Conservation (phyloP, 1,139 yeast genomes). For the Saccharomyces hybrid region DNA sequence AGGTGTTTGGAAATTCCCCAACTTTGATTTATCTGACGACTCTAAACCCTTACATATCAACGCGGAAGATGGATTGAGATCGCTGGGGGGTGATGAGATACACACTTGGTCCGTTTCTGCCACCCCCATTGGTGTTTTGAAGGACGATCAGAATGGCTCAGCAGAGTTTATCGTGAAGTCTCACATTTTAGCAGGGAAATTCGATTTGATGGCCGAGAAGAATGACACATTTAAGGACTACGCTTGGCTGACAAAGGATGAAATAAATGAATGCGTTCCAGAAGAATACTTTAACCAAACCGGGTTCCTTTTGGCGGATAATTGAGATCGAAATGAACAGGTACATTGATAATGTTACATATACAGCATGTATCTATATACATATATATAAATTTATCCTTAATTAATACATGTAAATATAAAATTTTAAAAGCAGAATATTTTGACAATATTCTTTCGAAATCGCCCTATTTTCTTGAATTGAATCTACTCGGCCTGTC, state of each 20-base stretch:
- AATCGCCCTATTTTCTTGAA: not conserved
- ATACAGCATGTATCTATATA: not conserved
- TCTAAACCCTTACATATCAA: slow-evolving; percentile 55
- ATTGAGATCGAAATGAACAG: slow-evolving; percentile 5
- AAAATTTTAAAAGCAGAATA: not conserved
- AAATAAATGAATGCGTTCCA: slow-evolving; percentile 51
- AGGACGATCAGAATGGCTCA: slow-evolving; percentile 30
- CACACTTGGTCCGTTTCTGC: slow-evolving; percentile 86
- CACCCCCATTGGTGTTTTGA: slow-evolving; percentile 71
- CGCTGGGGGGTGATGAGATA: slow-evolving; percentile 65
- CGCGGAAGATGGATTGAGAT: slow-evolving; percentile 68
- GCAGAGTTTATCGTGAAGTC: slow-evolving; percentile 65
- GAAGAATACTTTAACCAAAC: slow-evolving; percentile 48
- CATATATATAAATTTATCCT: not conserved
- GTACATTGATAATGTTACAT: not conserved
- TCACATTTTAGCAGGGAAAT: slow-evolving; percentile 83
- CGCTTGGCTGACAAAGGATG: slow-evolving; percentile 84
- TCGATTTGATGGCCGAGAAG: slow-evolving; percentile 43
- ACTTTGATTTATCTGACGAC: slow-evolving; percentile 41
- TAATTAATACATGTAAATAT: slow-evolving; percentile 8
- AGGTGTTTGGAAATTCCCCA: slow-evolving; percentile 69
- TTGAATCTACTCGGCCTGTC: slow-evolving; percentile 3
- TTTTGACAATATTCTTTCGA: not conserved
- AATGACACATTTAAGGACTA: slow-evolving; percentile 36
- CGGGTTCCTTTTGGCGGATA: slow-evolving; percentile 40